Percentiles rank a stretch among this genome's conserved stretches.
phyloP scores from a whole-genome alignment of 306 rosid genomes.

The Phaseolus lunatus region DNA sequence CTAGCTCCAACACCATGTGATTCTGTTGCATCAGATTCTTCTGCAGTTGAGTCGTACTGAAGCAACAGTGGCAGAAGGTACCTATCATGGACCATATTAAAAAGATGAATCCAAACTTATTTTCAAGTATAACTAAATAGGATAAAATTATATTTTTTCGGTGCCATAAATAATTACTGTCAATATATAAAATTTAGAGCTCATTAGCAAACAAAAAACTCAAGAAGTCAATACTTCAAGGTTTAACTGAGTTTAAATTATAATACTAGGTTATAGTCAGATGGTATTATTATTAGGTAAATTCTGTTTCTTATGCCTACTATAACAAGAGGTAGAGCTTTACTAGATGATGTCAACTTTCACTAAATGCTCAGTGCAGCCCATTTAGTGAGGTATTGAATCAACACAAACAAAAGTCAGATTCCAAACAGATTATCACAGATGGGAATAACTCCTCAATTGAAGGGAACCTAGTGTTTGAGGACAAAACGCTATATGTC shows the following conservation, averaged over 20 bases:
- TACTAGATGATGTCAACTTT: background rate
- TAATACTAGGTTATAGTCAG: background rate
- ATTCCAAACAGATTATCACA: background rate
- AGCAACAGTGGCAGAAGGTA: conserved; percentile 94
- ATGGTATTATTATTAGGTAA: background rate
- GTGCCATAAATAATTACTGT: background rate
- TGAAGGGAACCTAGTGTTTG: background rate
- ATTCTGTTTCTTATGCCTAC: background rate
- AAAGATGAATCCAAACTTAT: conserved; percentile 26
- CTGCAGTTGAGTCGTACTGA: conserved; percentile 97
- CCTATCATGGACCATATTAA: conserved; percentile 59
- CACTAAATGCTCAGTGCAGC: background rate
- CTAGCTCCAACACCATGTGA: conserved; percentile 97
- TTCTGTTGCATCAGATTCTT: conserved; percentile 78
- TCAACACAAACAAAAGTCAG: conserved; percentile 7
- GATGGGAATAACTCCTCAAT: background rate
- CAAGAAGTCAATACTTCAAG: conserved; percentile 8
- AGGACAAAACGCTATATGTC: background rate
- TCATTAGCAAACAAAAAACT: conserved; percentile 31
- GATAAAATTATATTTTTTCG: background rate
- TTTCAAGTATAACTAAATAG: background rate
- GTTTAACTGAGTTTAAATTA: background rate
- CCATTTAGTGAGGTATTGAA: background rate
- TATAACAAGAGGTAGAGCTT: background rate
- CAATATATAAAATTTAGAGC: conserved; percentile 31